A percentile compares a stretch with the other conserved stretches of the same genome.
These are phyloP conservation scores for Luvunga scandens DNA, from an alignment of 345 rosid genomes.

Conservation along the genomic window DNA sequence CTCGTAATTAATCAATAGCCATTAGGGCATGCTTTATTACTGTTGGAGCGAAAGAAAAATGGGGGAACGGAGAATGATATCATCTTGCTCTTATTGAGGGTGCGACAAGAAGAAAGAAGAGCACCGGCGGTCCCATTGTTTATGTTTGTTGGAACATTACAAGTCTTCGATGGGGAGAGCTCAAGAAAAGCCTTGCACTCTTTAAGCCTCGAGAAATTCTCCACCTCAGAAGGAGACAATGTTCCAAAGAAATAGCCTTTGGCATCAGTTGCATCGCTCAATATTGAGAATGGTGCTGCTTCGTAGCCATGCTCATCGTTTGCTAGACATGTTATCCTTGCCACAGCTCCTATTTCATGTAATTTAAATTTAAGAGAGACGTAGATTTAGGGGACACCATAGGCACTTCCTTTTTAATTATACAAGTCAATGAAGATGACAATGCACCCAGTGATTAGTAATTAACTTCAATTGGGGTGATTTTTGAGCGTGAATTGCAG, in stretches of 20 bases:
- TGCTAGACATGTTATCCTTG: constrained; percentile 57
- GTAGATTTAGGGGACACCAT: no score
- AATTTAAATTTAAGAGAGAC: no score
- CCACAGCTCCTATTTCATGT: constrained; percentile 48
- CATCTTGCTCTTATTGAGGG: constrained; percentile 33
- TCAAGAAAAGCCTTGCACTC: constrained; percentile 62
- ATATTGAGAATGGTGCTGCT: constrained; percentile 46
- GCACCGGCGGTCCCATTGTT: constrained; percentile 59
- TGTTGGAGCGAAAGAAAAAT: constrained; percentile 41
- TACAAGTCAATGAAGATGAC: no score
- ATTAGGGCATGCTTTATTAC: constrained; percentile 27
- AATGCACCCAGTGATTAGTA: no score
- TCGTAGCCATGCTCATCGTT: constrained; percentile 53
- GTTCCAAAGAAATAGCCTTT: constrained; percentile 61
- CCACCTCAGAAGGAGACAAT: constrained; percentile 47
- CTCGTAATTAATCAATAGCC: constrained; percentile 19
- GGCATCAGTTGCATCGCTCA: constrained; percentile 50
- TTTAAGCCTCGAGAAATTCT: constrained; percentile 31
- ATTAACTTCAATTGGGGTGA: constrained; percentile 53
- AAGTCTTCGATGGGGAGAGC: constrained; percentile 41
- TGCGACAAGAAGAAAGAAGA: constrained; percentile 35
- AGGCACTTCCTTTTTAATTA: no score
- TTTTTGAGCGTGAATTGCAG: constrained; percentile 42
- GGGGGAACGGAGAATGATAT: constrained; percentile 62
- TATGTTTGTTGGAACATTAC: constrained; percentile 49